A percentile compares a stretch with the other conserved stretches of the same genome.
These are phyloP conservation scores for Kodamaea ohmeri DNA, from an alignment of 1,139 yeast genomes.

Conservation along the genomic window DNA sequence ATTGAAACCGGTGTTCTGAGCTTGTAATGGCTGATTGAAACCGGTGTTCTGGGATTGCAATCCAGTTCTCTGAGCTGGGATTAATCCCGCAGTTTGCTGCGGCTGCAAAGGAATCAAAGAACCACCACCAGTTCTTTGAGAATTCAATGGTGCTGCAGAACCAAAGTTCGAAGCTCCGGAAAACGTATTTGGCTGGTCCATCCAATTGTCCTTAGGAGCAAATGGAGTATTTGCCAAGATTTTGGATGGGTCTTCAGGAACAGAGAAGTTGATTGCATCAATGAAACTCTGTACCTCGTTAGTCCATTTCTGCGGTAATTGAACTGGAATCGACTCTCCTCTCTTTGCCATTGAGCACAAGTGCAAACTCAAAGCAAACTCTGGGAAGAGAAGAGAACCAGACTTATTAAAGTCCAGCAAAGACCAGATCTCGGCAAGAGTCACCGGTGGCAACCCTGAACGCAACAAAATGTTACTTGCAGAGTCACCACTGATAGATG, in stretches of 20 bases:
- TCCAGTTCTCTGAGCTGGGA: conserved; percentile 43
- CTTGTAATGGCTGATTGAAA: conserved; percentile 9
- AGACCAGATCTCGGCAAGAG: conserved; percentile 87
- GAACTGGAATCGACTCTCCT: conserved; percentile 74
- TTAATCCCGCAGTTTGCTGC: conserved; percentile 47
- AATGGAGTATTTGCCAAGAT: conserved; percentile 48
- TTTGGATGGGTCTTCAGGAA: conserved; percentile 57
- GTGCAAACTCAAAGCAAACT: conserved; percentile 90
- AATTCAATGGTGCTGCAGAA: conserved; percentile 15
- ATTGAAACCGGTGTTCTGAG: conserved; percentile 11
- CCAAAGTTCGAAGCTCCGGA: conserved; percentile 37
- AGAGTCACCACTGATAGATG: conserved; percentile 69
- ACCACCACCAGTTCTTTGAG: conserved; percentile 45
- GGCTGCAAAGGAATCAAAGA: conserved; percentile 46
- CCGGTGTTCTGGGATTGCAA: conserved; percentile 22
- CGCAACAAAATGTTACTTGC: conserved; percentile 79
- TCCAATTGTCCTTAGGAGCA: conserved; percentile 36
- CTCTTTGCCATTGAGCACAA: conserved; percentile 74
- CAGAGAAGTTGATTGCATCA: conserved; percentile 79
- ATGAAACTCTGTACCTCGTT: conserved; percentile 87
- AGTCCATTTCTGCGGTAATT: conserved; percentile 66
- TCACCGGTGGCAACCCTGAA: conserved; percentile 73
- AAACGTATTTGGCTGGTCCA: conserved; percentile 27
- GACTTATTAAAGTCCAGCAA: conserved; percentile 84
- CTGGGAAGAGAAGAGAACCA: conserved; percentile 86